Conservation (phyloP, 192 early-diverging fungal genomes). For the Podila epicladia region DNA sequence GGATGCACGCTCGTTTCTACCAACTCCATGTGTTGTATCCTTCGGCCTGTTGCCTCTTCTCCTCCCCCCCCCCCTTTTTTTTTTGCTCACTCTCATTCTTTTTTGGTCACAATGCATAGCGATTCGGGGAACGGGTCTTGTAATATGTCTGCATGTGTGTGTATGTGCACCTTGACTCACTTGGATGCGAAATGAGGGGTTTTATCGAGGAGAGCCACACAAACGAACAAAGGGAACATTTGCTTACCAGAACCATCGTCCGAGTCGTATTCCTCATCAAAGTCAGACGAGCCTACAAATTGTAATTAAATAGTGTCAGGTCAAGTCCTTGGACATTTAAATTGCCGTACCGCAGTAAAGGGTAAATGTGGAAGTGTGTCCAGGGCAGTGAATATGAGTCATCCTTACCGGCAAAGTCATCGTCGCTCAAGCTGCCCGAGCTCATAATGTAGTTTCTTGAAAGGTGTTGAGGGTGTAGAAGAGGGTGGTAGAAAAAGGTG, state of each 20-base stretch:
- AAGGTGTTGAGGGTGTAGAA: neutral
- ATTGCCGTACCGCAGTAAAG: neutral
- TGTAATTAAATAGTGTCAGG: neutral
- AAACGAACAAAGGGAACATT: neutral
- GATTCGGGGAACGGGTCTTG: too few relatives aligned
- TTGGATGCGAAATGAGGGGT: too few relatives aligned
- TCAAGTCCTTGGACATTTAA: too few relatives aligned
- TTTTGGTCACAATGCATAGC: too few relatives aligned
- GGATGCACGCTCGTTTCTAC: too few relatives aligned
- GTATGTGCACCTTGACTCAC: too few relatives aligned
- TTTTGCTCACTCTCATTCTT: too few relatives aligned
- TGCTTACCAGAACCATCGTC: constrained; percentile 44
- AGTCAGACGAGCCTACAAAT: constrained; percentile 37
- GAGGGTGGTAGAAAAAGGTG: too few relatives aligned
- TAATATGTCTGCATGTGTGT: too few relatives aligned
- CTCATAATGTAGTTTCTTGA: constrained; percentile 14
- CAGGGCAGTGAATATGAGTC: neutral
- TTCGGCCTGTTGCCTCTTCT: too few relatives aligned
- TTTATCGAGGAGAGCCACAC: neutral
- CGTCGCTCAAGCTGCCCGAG: constrained; percentile 42
- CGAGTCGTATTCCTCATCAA: constrained; percentile 33
- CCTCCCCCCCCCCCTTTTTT: too few relatives aligned
- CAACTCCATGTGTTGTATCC: too few relatives aligned
- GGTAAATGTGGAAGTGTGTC: neutral
- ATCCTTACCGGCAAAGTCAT: constrained; percentile 44